A percentile compares a stretch with the other conserved stretches of the same genome.
phyloP scores from a whole-genome alignment of 1,284 basidiomycete genomes.

The Heterobasidion annosum region DNA sequence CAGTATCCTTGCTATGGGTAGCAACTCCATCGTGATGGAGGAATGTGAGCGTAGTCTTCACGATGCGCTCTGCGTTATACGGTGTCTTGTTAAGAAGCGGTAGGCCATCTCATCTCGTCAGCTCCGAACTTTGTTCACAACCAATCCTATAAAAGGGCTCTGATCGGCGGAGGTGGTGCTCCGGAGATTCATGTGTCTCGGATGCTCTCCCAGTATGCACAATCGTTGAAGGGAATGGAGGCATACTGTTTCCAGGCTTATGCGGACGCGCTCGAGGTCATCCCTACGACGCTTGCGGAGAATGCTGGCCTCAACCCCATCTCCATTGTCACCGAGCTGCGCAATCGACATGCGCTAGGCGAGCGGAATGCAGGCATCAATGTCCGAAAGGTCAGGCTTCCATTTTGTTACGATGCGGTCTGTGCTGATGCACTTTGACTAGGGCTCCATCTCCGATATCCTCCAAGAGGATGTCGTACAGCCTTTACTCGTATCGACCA shows the following conservation, averaged over 20 bases:
- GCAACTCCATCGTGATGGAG: conserved; percentile 91
- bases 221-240: conserved; percentile 96
- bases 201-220: conserved; percentile 84
- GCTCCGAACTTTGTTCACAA: neutral
- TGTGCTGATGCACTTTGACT: neutral
- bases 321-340: conserved; percentile 94
- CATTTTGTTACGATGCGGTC: neutral
- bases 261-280: conserved; percentile 96
- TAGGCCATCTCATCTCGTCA: conserved; percentile 24
- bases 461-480: conserved; percentile 97
- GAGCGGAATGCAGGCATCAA: conserved; percentile 97
- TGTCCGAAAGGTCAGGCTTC: conserved; percentile 73
- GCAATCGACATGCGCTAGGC: conserved; percentile 94
- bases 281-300: conserved; percentile 96
- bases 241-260: conserved; percentile 99
- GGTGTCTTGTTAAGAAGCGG: conserved; percentile 98
- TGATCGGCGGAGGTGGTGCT: conserved; percentile 96
- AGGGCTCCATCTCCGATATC: conserved; percentile 96
- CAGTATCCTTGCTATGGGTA: conserved; percentile 91
- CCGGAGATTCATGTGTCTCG: conserved; percentile 99
- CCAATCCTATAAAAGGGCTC: conserved; percentile 46
- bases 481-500: conserved; percentile 91
- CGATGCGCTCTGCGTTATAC: conserved; percentile 96
- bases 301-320: conserved; percentile 99
- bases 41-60: conserved; percentile 97